These are phyloP conservation scores for Marasmius tenuissimus DNA, from an alignment of 1,284 basidiomycete genomes.

Conservation along the genomic window DNA sequence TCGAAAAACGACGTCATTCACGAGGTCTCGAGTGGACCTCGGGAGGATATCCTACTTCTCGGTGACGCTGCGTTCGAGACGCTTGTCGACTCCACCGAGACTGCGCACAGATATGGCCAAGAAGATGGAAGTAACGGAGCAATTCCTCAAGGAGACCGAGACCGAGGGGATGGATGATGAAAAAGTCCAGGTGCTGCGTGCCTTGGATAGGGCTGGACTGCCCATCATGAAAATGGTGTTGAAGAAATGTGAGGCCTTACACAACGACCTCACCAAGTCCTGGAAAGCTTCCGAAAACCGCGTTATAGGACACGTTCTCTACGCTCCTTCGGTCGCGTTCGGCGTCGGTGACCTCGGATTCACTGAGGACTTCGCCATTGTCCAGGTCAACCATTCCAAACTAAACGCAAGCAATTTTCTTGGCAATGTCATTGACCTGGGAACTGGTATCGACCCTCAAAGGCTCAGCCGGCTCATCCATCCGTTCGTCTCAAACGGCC, in stretches of 20 bases:
- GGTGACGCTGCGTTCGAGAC: conserved; percentile 22
- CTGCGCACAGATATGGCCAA: conserved; percentile 13
- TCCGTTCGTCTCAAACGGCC: conserved; percentile 4
- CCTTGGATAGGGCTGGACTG: too few species aligned
- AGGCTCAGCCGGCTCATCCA: conserved; percentile 8
- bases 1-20: conserved; percentile 12
- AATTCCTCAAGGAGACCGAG: background rate
- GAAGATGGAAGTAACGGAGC: background rate
- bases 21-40: conserved; percentile 11
- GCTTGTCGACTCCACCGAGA: conserved; percentile 20
- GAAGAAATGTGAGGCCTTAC: background rate
- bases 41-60: conserved; percentile 24
- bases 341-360: conserved; percentile 15
- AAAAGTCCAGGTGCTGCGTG: background rate
- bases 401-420: conserved; percentile 18
- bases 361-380: conserved; percentile 29
- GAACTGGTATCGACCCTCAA: conserved; percentile 9
- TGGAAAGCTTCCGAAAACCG: conserved; percentile 15
- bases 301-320: conserved; percentile 27
- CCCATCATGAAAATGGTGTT: too few species aligned
- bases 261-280: background rate
- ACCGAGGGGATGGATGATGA: background rate
- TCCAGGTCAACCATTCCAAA: conserved; percentile 27
- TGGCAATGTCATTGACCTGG: conserved; percentile 25
- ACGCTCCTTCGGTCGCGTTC: conserved; percentile 25